Evolutionary conservation across 495 filamentous ascomycete species (phyloP).

Genomic region (Lophium mytilinum): DNA sequence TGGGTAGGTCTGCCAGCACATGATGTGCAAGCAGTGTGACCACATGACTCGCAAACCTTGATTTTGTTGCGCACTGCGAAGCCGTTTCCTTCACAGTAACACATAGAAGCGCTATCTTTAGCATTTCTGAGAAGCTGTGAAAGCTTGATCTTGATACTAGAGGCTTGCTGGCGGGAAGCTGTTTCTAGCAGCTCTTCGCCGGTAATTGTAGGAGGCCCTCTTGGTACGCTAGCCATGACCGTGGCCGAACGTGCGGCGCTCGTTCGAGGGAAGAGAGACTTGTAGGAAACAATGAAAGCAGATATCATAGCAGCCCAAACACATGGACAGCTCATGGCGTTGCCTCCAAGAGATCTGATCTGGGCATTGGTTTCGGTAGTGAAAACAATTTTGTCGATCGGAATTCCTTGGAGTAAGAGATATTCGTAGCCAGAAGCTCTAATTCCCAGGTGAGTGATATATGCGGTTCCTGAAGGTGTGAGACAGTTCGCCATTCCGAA

Average conservation of each 20-base stretch:
- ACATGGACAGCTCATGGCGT: slow-evolving; percentile 75
- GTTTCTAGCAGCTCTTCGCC: slow-evolving; percentile 2
- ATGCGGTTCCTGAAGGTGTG: slow-evolving; percentile 60
- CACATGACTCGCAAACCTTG: slow-evolving; percentile 45
- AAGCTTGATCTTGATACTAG: too few species aligned
- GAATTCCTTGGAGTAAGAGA: slow-evolving; percentile 64
- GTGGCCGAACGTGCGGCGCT: too few species aligned
- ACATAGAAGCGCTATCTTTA: slow-evolving; percentile 40
- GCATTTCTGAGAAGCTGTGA: too few species aligned
- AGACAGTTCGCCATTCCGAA: slow-evolving; percentile 60
- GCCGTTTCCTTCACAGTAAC: slow-evolving; percentile 50
- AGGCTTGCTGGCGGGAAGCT: too few species aligned
- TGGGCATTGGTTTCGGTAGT: slow-evolving; percentile 56
- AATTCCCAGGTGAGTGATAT: slow-evolving; percentile 53
- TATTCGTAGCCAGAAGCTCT: slow-evolving; percentile 59
- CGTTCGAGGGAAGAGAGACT: too few species aligned
- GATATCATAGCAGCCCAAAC: slow-evolving; percentile 55
- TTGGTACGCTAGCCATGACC: too few species aligned
- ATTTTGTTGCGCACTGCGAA: slow-evolving; percentile 34
- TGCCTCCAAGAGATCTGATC: slow-evolving; percentile 70
- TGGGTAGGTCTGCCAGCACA: slow-evolving; percentile 53
- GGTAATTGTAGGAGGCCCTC: too few species aligned
- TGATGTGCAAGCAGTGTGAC: slow-evolving; percentile 46
- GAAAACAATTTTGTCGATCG: slow-evolving; percentile 52
- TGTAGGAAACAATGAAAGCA: slow-evolving; percentile 41